These are phyloP conservation scores for Rhizoclosmatium globosum DNA, from an alignment of 192 early-diverging fungal genomes.

Conservation along the genomic window DNA sequence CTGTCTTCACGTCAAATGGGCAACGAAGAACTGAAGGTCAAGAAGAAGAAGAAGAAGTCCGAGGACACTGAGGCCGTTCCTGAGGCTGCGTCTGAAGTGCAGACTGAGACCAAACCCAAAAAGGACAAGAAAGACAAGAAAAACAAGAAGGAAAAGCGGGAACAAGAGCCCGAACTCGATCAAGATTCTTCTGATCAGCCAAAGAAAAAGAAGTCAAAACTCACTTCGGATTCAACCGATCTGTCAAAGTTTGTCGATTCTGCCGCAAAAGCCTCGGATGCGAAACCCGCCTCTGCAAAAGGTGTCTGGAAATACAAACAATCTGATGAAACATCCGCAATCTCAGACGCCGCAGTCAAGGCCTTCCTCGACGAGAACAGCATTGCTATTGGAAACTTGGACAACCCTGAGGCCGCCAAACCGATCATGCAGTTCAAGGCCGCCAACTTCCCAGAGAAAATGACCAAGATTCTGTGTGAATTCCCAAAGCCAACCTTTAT, in stretches of 20 bases:
- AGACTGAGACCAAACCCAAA: neutral
- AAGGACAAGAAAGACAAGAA: constrained; percentile 55
- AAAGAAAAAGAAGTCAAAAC: constrained; percentile 63
- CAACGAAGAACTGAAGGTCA: constrained; percentile 24
- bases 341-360: constrained; percentile 34
- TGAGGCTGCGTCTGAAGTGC: constrained; percentile 27
- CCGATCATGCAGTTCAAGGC: constrained; percentile 82
- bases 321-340: neutral
- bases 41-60: constrained; percentile 44
- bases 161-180: constrained; percentile 1
- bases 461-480: constrained; percentile 69
- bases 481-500: constrained; percentile 92
- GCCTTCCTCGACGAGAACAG: constrained; percentile 50
- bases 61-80: constrained; percentile 30
- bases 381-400: constrained; percentile 48
- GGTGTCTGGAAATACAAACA: constrained; percentile 16
- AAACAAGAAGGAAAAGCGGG: constrained; percentile 22
- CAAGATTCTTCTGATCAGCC: constrained; percentile 1
- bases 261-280: neutral
- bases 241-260: neutral
- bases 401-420: constrained; percentile 16
- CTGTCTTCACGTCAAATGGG: neutral
- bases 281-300: neutral
- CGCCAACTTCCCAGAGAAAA: constrained; percentile 71
- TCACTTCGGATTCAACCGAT: constrained; percentile 26